phyloP scores from a whole-genome alignment of 1,284 basidiomycete species.

The Ceratorhiza oryzae-sativae region DNA sequence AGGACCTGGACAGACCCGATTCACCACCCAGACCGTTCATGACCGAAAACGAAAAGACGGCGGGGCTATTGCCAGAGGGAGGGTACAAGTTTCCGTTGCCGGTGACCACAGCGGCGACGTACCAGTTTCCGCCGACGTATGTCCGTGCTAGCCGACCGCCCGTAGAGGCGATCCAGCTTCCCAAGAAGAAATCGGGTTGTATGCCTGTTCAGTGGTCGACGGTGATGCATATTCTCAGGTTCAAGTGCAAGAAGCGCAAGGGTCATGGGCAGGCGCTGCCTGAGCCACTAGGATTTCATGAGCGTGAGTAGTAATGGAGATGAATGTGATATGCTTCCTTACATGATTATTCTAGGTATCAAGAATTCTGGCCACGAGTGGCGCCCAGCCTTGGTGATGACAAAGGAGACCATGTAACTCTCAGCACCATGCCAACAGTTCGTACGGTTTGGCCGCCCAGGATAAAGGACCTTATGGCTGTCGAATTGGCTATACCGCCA shows the following conservation, averaged over 20 bases:
- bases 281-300: conserved; percentile 37
- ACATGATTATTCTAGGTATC: conserved; percentile 7
- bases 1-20: not conserved
- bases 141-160: not conserved
- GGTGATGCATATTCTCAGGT: not conserved
- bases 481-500: too few relatives aligned
- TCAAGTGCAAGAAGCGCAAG: conserved; percentile 9
- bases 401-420: conserved; percentile 25
- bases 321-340: not conserved
- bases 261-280: conserved; percentile 7
- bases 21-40: not conserved
- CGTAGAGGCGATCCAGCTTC: not conserved
- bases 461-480: not conserved
- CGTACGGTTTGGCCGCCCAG: conserved; percentile 13
- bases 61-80: conserved; percentile 6
- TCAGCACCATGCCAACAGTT: not conserved
- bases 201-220: conserved; percentile 15
- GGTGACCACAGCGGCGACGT: not conserved
- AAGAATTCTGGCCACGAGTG: conserved; percentile 32
- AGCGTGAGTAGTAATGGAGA: conserved; percentile 9
- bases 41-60: not conserved
- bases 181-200: not conserved
- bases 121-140: conserved; percentile 2
- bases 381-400: conserved; percentile 21
- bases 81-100: conserved; percentile 24